Percentiles rank a stretch among this genome's conserved stretches.
phyloP scores from a whole-genome alignment of 768 basidiomycete species.

The Fomitopsis pulvina region DNA sequence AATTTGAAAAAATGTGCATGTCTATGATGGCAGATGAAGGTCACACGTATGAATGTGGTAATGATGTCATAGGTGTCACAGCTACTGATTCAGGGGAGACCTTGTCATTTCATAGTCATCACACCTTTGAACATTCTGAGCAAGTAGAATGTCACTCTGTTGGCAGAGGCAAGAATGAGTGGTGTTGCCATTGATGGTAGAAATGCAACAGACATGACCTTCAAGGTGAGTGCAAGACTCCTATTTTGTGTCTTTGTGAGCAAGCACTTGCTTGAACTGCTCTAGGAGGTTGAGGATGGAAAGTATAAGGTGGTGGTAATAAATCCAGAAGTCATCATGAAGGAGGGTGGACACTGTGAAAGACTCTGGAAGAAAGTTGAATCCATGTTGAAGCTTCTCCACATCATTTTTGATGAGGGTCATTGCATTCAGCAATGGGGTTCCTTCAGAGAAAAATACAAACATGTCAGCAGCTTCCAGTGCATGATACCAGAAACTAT shows the following conservation, averaged over 20 bases:
- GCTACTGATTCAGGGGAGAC: too few species aligned
- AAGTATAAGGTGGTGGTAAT: slow-evolving; percentile 2
- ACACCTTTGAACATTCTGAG: slow-evolving; percentile 7
- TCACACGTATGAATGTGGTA: too few species aligned
- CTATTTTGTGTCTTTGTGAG: background rate
- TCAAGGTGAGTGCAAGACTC: slow-evolving; percentile 1
- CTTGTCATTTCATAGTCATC: too few species aligned
- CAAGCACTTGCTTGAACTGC: background rate
- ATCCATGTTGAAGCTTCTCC: slow-evolving; percentile 9
- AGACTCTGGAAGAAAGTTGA: slow-evolving; percentile 8
- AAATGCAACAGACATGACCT: background rate
- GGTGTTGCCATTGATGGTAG: slow-evolving; percentile 2
- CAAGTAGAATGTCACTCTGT: slow-evolving; percentile 2
- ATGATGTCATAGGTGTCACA: too few species aligned
- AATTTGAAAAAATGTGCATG: too few species aligned
- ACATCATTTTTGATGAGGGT: slow-evolving; percentile 22
- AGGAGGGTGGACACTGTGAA: slow-evolving; percentile 7
- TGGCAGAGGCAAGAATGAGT: background rate
- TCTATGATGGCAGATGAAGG: too few species aligned
- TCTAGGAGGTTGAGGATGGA: slow-evolving; percentile 3
- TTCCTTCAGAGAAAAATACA: slow-evolving; percentile 14
- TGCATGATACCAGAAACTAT: slow-evolving; percentile 10
- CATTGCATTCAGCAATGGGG: slow-evolving; percentile 28
- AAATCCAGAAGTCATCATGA: slow-evolving; percentile 8
- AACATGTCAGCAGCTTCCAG: slow-evolving; percentile 7